Evolutionary conservation across 1,284 basidiomycete genomes (phyloP), one percentile per base, ranked within the genome.

Genomic region (Porodaedalea pini): DNA sequence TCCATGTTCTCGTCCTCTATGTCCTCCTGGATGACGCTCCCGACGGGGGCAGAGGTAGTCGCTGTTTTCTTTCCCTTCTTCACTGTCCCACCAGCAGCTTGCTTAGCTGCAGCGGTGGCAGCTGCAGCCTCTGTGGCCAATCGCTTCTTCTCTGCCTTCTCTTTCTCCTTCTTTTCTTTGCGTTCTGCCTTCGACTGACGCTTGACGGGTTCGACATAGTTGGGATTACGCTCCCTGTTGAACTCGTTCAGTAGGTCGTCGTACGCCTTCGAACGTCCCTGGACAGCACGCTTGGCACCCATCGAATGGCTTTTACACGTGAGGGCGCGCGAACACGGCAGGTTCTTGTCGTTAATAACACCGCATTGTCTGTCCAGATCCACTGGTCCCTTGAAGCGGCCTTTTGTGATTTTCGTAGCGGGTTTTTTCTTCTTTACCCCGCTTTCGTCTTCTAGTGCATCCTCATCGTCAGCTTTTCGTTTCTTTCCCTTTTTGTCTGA

Each of bases 301-400:
- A 99, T 97, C 1, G 92, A 90, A 70, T 99, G 96, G 3, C 96
- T 94, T 73, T 99, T 99, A 79, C 96, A 99, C 0, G 96, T 98
- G 36, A 99, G 81, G 11, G 93, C 94, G 40, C 96, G 91, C n/a
- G 94, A 93, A 70, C 96, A 99, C 0, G 92, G 94, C 8, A 94
- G 76, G 45, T 83, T 83, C 70, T 98, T 98, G 75, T 98, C 95
- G 74, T 96, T 98, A 71, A 98, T 95, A 45, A 99, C 96, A 56
- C 97, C 96, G 66, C 96, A 99, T 66, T 98, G 94, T 61, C 85
- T 86, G 75, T 98, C 93, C 63, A 90, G 86, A 70, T 98, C 89
- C 53, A 95, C 84, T 1, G 93, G 93, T 1, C 90, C 90, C 67
- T 92, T 90, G 60, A 82, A 73, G 43, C 92, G 83, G 11, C 85